phyloP scores from a whole-genome alignment of 2,329 filamentous ascomycete genomes.

The Diplodia seriata region DNA sequence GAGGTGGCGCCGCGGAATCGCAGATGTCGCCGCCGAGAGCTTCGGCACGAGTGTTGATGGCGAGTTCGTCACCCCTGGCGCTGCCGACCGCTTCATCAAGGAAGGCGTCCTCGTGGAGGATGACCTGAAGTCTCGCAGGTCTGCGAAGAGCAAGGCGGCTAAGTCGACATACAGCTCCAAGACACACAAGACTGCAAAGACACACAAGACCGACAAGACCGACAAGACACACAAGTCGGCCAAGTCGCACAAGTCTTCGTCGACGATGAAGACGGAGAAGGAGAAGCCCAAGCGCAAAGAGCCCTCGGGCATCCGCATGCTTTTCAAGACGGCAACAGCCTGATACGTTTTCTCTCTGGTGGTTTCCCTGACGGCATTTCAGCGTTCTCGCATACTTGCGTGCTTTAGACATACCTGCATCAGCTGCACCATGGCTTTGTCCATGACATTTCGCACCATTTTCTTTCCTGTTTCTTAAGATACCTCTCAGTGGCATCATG shows the following conservation, averaged over 20 bases:
- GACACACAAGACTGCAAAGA: slow-evolving; percentile 40
- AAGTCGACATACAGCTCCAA: slow-evolving; percentile 37
- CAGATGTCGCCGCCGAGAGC: slow-evolving; percentile 62
- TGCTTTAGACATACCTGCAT: slow-evolving; percentile 30
- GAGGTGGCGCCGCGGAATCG: slow-evolving; percentile 68
- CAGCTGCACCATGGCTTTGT: slow-evolving; percentile 22
- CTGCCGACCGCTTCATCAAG: slow-evolving; percentile 54
- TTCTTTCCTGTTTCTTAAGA: slow-evolving; percentile 16
- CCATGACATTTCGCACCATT: slow-evolving; percentile 12
- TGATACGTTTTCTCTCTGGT: slow-evolving; percentile 25
- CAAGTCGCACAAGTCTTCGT: slow-evolving; percentile 35
- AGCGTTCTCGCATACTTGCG: slow-evolving; percentile 22
- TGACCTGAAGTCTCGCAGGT: slow-evolving; percentile 51
- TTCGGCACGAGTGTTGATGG: slow-evolving; percentile 68
- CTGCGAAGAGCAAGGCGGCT: slow-evolving; percentile 42
- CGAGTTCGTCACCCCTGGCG: slow-evolving; percentile 69
- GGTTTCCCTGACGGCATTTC: slow-evolving; percentile 4
- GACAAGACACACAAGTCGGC: slow-evolving; percentile 39
- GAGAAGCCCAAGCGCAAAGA: slow-evolving; percentile 50
- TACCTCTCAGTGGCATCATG: slow-evolving; percentile 24
- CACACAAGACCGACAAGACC: slow-evolving; percentile 37
- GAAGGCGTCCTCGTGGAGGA: slow-evolving; percentile 57
- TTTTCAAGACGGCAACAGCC: slow-evolving; percentile 43
- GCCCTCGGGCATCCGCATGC: slow-evolving; percentile 50
- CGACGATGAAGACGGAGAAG: slow-evolving; percentile 40